phyloP scores from a whole-genome alignment of 2,329 filamentous ascomycete species.

The Fusarium fujikuroi region DNA sequence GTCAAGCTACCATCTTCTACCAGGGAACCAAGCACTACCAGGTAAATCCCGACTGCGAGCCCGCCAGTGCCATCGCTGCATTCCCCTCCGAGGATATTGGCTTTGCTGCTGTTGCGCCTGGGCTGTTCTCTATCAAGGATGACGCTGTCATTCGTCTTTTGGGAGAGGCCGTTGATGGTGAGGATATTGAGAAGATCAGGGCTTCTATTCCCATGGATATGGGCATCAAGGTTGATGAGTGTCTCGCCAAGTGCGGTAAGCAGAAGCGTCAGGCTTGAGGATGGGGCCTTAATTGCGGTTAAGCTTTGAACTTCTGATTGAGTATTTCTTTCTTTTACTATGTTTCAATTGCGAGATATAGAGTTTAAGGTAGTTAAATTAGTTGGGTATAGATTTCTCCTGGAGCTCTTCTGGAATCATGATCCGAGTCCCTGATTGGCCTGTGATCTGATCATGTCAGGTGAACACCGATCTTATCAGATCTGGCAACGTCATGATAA shows the following conservation, averaged over 20 bases:
- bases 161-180: constrained; percentile 57
- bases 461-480: not conserved
- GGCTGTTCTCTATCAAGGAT: constrained; percentile 57
- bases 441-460: not conserved
- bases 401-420: not conserved
- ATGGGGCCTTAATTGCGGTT: not conserved
- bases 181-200: constrained; percentile 58
- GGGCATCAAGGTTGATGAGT: constrained; percentile 62
- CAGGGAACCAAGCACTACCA: constrained; percentile 65
- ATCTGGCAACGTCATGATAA: not conserved
- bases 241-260: constrained; percentile 51
- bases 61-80: constrained; percentile 60
- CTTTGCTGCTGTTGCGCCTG: constrained; percentile 58
- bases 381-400: not conserved
- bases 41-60: constrained; percentile 64
- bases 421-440: not conserved
- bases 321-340: not conserved
- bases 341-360: not conserved
- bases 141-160: constrained; percentile 59
- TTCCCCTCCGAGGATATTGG: constrained; percentile 64
- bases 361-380: not conserved
- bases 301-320: not conserved
- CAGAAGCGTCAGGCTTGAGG: constrained; percentile 52
- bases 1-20: constrained; percentile 64
- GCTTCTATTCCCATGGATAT: constrained; percentile 55